Conservation (phyloP, 2,329 filamentous ascomycete genomes). For the Monosporascus sp. region DNA sequence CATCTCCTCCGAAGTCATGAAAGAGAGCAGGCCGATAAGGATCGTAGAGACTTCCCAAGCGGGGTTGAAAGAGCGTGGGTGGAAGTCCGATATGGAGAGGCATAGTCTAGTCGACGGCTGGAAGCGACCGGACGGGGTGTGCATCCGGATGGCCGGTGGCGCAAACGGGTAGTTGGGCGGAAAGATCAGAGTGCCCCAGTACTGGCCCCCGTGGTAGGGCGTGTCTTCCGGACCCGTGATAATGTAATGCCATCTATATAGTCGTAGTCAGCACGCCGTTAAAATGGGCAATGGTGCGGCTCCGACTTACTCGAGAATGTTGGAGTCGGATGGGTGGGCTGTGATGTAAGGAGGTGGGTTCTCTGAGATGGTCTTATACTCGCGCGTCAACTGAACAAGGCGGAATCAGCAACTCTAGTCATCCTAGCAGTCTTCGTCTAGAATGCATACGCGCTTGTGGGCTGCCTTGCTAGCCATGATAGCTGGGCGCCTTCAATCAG, state of each 20-base stretch:
- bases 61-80: conserved; percentile 96
- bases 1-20: conserved; percentile 99
- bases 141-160: conserved; percentile 96
- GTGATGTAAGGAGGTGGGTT: conserved; percentile 86
- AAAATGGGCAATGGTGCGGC: neutral
- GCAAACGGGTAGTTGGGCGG: conserved; percentile 96
- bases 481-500: conserved; percentile 1
- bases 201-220: conserved; percentile 90
- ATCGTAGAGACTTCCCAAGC: conserved; percentile 98
- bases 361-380: conserved; percentile 57
- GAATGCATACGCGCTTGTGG: conserved; percentile 58
- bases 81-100: conserved; percentile 94
- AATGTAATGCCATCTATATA: conserved; percentile 80
- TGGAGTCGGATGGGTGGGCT: conserved; percentile 83
- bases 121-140: conserved; percentile 93
- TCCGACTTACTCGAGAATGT: conserved; percentile 73
- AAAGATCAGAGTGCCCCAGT: conserved; percentile 96
- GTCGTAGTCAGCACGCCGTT: conserved; percentile 10
- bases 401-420: conserved; percentile 15
- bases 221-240: conserved; percentile 92
- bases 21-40: conserved; percentile 85
- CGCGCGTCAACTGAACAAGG: conserved; percentile 48
- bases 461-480: conserved; percentile 68
- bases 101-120: conserved; percentile 88
- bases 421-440: neutral